Percentiles rank a stretch among this genome's conserved stretches.
phyloP scores from a whole-genome alignment of 2,329 filamentous ascomycete species.

The Talaromyces sp. region DNA sequence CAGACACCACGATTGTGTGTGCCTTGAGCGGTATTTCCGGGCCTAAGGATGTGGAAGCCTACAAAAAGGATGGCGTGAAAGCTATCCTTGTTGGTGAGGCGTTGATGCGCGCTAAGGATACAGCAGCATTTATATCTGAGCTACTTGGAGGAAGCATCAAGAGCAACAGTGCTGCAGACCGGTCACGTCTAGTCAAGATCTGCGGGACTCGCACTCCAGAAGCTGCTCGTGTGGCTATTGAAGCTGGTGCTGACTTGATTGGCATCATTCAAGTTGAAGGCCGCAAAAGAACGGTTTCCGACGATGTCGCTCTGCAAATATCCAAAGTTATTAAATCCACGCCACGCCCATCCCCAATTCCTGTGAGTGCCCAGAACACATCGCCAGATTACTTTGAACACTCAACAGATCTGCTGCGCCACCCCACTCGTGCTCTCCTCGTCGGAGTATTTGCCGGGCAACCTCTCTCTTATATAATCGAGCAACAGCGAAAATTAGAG shows the following conservation, averaged over 20 bases:
- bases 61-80: conserved; percentile 82
- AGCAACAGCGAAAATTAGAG: conserved; percentile 67
- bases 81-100: conserved; percentile 93
- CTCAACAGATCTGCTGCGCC: conserved; percentile 42
- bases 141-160: conserved; percentile 59
- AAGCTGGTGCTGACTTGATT: conserved; percentile 84
- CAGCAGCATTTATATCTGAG: conserved; percentile 73
- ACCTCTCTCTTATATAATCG: conserved; percentile 73
- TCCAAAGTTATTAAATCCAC: conserved; percentile 66
- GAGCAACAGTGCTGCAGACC: conserved; percentile 11
- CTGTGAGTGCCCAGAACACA: conserved; percentile 16
- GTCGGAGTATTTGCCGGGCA: conserved; percentile 96
- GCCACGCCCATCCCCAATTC: conserved; percentile 22
- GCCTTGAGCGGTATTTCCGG: conserved; percentile 91
- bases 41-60: conserved; percentile 80
- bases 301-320: conserved; percentile 74
- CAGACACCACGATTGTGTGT: conserved; percentile 80
- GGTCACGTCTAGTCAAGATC: conserved; percentile 75
- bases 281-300: conserved; percentile 71
- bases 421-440: conserved; percentile 63
- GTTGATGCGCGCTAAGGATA: conserved; percentile 85
- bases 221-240: conserved; percentile 72
- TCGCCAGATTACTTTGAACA: conserved; percentile 66
- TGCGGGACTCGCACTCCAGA: conserved; percentile 84
- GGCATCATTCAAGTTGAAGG: conserved; percentile 87